phyloP scores from a whole-genome alignment of 352 stramenopile genomes.

The Phytophthora aleatoria region DNA sequence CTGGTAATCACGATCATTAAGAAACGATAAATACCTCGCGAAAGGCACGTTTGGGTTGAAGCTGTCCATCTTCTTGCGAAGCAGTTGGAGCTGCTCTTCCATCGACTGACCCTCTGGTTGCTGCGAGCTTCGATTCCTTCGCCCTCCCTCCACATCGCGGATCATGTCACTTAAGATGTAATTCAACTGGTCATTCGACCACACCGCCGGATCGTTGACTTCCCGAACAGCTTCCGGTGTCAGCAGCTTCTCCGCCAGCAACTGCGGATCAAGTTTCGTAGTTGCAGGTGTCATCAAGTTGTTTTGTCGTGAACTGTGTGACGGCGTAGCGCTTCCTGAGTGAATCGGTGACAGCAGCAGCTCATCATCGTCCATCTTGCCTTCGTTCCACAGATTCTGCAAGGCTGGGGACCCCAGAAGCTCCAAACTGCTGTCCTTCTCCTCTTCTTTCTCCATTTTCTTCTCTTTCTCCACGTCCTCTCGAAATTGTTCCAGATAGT shows the following conservation, averaged over 20 bases:
- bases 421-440: slow-evolving; percentile 31
- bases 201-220: slow-evolving; percentile 38
- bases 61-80: slow-evolving; percentile 34
- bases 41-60: slow-evolving; percentile 74
- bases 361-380: slow-evolving; percentile 31
- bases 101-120: slow-evolving; percentile 2
- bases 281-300: slow-evolving; percentile 21
- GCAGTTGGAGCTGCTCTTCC: slow-evolving; percentile 25
- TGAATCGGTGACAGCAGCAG: slow-evolving; percentile 43
- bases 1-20: slow-evolving; percentile 85
- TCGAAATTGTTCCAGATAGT: slow-evolving; percentile 55
- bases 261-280: slow-evolving; percentile 10
- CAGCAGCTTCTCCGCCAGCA: slow-evolving; percentile 17
- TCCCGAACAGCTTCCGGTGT: slow-evolving; percentile 22
- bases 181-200: slow-evolving; percentile 65
- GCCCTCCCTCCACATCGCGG: slow-evolving; percentile 31
- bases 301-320: slow-evolving; percentile 12
- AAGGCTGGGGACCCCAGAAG: slow-evolving; percentile 26
- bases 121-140: slow-evolving; percentile 4
- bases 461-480: slow-evolving; percentile 39
- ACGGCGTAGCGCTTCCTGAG: slow-evolving; percentile 14
- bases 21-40: slow-evolving; percentile 84
- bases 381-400: slow-evolving; percentile 39
- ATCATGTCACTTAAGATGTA: slow-evolving; percentile 60
- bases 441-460: slow-evolving; percentile 6